Evolutionary conservation across 1,284 basidiomycete genomes (phyloP).

Genomic region (Coniferiporia weirii): DNA sequence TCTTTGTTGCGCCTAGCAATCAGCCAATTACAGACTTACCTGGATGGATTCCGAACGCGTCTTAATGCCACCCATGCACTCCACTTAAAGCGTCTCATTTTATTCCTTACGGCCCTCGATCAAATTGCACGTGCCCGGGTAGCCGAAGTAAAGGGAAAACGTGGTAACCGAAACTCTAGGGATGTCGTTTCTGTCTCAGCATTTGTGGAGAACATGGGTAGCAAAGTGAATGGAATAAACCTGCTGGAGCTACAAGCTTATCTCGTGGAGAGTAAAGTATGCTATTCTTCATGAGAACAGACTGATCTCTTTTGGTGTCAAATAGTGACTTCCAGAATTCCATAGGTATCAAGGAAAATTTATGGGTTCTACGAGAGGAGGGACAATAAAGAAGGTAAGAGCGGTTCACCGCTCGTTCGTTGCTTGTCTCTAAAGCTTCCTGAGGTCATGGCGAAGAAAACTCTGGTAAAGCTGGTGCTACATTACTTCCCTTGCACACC

Average conservation of each 20-base stretch:
- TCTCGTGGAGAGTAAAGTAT: conserved; percentile 80
- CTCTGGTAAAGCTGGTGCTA: conserved; percentile 24
- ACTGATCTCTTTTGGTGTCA: no score
- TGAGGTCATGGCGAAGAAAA: not conserved
- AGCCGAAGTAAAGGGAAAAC: conserved; percentile 35
- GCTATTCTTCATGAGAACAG: conserved; percentile 29
- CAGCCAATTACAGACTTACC: conserved; percentile 77
- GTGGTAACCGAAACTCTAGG: conserved; percentile 28
- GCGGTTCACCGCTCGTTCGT: no score
- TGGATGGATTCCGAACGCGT: conserved; percentile 71
- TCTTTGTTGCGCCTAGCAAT: conserved; percentile 58
- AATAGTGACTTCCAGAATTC: no score
- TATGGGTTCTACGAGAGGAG: no score
- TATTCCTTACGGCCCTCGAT: conserved; percentile 64
- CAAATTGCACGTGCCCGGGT: conserved; percentile 45
- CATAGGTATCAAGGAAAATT: no score
- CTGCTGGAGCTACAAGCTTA: conserved; percentile 81
- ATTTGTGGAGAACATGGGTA: conserved; percentile 63
- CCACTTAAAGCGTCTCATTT: conserved; percentile 76
- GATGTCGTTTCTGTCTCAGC: conserved; percentile 57
- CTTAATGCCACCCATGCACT: conserved; percentile 73
- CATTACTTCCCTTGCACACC: conserved; percentile 77
- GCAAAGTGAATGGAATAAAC: conserved; percentile 70
- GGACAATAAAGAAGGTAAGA: no score
- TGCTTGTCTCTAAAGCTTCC: not conserved